Percentiles rank a stretch among this genome's conserved stretches.
Evolutionary conservation across 2,329 filamentous ascomycete species (phyloP).

Genomic region (Neospermospora avenae): DNA sequence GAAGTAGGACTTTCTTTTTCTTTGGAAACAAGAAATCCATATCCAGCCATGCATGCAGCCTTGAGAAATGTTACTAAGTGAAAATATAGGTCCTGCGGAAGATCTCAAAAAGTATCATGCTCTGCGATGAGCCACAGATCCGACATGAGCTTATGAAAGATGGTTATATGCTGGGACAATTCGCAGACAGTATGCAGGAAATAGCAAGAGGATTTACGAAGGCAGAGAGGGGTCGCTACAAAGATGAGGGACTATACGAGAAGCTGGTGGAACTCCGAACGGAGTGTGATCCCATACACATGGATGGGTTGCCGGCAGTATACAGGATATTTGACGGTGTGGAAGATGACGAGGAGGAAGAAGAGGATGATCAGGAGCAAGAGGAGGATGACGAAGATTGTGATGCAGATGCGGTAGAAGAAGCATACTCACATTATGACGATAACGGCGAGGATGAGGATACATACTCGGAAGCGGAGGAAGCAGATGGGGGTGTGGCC

Average conservation of each 20-base stretch:
- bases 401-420: background rate
- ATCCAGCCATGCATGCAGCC: background rate
- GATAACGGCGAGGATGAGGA: background rate
- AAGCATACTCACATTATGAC: background rate
- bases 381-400: background rate
- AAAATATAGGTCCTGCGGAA: conserved; percentile 7
- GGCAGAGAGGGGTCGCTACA: conserved; percentile 11
- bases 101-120: conserved; percentile 17
- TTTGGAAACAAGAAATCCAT: background rate
- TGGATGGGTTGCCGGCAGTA: conserved; percentile 17
- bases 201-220: conserved; percentile 11
- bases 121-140: conserved; percentile 17
- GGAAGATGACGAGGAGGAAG: conserved; percentile 3
- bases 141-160: conserved; percentile 22
- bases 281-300: conserved; percentile 11
- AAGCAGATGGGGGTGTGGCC: background rate
- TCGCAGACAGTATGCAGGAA: conserved; percentile 14
- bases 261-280: conserved; percentile 12
- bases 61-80: background rate
- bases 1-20: conserved; percentile 5
- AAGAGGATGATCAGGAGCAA: conserved; percentile 4
- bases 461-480: background rate
- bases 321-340: conserved; percentile 17
- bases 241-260: conserved; percentile 17
- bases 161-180: conserved; percentile 14